Conservation (phyloP, 202 grass and related monocot genomes). For the Schoenoplectus tabernaemontani region DNA sequence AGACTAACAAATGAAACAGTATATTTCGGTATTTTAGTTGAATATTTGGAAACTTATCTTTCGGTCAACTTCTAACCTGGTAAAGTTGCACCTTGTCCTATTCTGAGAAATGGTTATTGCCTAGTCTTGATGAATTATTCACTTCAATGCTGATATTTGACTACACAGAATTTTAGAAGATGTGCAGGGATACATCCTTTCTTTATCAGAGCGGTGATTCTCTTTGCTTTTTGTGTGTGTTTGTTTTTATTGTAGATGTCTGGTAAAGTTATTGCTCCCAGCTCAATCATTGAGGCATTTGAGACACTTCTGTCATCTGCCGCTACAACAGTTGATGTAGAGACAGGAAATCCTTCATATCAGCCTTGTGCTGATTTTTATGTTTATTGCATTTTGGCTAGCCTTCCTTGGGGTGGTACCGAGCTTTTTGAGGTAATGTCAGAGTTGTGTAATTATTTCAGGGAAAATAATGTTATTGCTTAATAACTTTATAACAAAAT, state of each 20-base stretch:
- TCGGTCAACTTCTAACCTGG: neutral
- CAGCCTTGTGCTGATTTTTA: conserved; percentile 92
- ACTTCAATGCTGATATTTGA: neutral
- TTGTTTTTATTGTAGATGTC: conserved; percentile 80
- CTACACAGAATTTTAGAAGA: neutral
- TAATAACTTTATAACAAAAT: neutral
- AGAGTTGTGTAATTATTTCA: neutral
- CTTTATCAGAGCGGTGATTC: conserved; percentile 7
- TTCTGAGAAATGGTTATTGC: neutral
- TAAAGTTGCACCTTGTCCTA: neutral
- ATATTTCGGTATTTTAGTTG: neutral
- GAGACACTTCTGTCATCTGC: conserved; percentile 86
- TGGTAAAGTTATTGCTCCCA: conserved; percentile 84
- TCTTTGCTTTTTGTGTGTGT: conserved; percentile 13
- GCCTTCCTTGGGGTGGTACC: conserved; percentile 86
- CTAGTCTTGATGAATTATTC: neutral
- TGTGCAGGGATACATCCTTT: neutral
- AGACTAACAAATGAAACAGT: neutral
- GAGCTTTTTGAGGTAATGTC: conserved; percentile 87
- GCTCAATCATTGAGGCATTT: conserved; percentile 70
- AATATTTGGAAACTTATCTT: neutral
- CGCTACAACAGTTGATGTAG: conserved; percentile 76
- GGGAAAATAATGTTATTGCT: neutral
- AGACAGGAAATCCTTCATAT: conserved; percentile 78
- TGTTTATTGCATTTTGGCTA: conserved; percentile 94